Base-by-base conservation (phyloP, 2,329 filamentous ascomycete species). In the Venturiaceae sp. region DNA sequence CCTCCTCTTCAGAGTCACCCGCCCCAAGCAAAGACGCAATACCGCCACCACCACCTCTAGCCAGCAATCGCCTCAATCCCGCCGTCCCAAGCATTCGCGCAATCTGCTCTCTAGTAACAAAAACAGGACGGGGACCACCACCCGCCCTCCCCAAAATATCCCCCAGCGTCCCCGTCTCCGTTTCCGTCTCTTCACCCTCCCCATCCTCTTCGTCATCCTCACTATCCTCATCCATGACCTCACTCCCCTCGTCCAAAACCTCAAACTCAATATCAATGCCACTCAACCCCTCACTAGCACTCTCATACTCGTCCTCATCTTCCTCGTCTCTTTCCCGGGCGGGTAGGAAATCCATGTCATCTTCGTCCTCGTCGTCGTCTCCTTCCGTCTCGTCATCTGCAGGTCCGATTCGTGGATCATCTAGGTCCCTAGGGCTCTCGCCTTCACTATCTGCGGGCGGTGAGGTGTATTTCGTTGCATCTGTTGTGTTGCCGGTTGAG, bases 21-120 rank as follows among this genome's bases (percentile, higher is more conserved):
- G 16, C 9, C 7, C 78, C 76, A n/a, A 84, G 72, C 21, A 84
- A 65, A 62, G 79, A 78, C 61, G 83, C 71, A 53, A 84, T 72
- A 61, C 81, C 76, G 34, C 76, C 72, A 58, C 75, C 74, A 30
- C 73, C 77, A 62, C 78, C 75, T 73, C 67, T 64, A 19, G 21
- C 41, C 23, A 58, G 63, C 56, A 59, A 19, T 16, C 60, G 32
- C 21, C 21, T 34, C 33, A 50, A 30, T 26, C 52, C 52, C 13
- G 39, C 41, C 11, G 37, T 44, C 23, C 37, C 53, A 34, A 39
- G 23, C 26, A 54, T 2, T 7, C 26, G 34, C 21, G 52, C 32
- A 54, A 36, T 54, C 9, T 34, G 32, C 21, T 54, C 19, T 7
- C 52, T 26, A 13, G 32, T 33, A 21, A 23, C 32, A n/a, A 36